Percentiles rank a stretch among this genome's conserved stretches.
Conservation (phyloP, 2,329 filamentous ascomycete genomes). For the Penicillium sp. region DNA sequence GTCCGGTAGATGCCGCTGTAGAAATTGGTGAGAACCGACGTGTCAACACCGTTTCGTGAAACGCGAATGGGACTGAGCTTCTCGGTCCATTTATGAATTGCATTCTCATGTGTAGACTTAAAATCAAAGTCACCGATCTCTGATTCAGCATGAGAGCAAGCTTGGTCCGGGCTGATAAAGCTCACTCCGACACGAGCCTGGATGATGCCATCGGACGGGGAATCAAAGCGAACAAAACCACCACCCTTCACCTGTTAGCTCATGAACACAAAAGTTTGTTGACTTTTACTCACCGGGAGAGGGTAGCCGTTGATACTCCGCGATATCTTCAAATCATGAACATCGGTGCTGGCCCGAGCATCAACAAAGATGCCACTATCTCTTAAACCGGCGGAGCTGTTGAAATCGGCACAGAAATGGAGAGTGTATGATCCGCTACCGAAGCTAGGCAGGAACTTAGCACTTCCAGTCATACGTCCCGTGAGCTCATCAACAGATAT, state of each 20-base stretch:
- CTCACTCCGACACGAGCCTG: slow-evolving; percentile 67
- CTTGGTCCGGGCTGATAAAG: slow-evolving; percentile 65
- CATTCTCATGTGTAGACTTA: slow-evolving; percentile 50
- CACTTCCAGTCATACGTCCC: slow-evolving; percentile 64
- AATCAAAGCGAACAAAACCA: slow-evolving; percentile 64
- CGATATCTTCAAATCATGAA: slow-evolving; percentile 56
- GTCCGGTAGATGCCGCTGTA: slow-evolving; percentile 70
- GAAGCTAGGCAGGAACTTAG: slow-evolving; percentile 65
- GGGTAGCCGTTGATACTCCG: slow-evolving; percentile 62
- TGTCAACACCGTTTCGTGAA: slow-evolving; percentile 31
- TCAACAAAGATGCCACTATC: slow-evolving; percentile 66
- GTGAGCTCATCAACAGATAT: slow-evolving; percentile 58
- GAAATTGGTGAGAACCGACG: slow-evolving; percentile 53
- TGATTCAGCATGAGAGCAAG: slow-evolving; percentile 65
- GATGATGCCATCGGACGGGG: slow-evolving; percentile 53
- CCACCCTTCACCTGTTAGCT: slow-evolving; percentile 52
- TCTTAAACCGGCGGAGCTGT: slow-evolving; percentile 52
- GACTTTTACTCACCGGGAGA: slow-evolving; percentile 30
- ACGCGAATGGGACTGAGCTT: slow-evolving; percentile 50
- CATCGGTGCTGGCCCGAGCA: slow-evolving; percentile 56
- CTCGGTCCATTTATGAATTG: slow-evolving; percentile 58
- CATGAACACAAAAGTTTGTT: not conserved
- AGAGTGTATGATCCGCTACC: slow-evolving; percentile 60
- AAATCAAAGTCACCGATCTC: slow-evolving; percentile 70
- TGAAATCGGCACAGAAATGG: slow-evolving; percentile 69